Conservation (phyloP, 78 protist genomes). For the Protostelium mycophagum region DNA sequence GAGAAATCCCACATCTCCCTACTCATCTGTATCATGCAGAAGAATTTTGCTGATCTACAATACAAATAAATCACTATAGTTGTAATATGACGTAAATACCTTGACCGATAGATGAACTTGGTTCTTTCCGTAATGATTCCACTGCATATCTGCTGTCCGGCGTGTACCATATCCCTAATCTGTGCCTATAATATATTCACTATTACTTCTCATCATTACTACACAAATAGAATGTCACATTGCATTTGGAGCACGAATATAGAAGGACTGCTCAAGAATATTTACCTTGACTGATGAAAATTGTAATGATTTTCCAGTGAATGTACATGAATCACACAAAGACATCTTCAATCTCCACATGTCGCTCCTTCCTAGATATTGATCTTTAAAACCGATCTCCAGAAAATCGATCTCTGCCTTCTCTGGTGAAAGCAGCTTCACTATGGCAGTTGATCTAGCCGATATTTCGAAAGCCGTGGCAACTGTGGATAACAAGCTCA, state of each 20-base stretch:
- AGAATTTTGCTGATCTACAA: constrained; percentile 62
- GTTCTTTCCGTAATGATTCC: constrained; percentile 70
- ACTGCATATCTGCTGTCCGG: constrained; percentile 24
- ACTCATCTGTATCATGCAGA: constrained; percentile 63
- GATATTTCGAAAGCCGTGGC: constrained; percentile 45
- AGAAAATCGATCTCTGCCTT: constrained; percentile 36
- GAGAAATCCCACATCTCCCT: constrained; percentile 80
- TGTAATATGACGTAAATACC: too few species aligned
- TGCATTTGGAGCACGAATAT: too few species aligned
- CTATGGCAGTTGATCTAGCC: constrained; percentile 15
- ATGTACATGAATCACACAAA: constrained; percentile 35
- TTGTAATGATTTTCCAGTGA: background rate
- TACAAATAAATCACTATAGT: too few species aligned
- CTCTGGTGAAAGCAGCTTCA: constrained; percentile 47
- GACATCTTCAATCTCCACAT: constrained; percentile 66
- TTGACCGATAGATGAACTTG: constrained; percentile 70
- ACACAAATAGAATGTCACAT: too few species aligned
- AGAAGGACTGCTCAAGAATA: too few species aligned
- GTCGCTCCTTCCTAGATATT: constrained; percentile 62
- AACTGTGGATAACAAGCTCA: constrained; percentile 24
- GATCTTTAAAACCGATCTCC: constrained; percentile 58
- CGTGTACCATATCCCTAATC: constrained; percentile 48
- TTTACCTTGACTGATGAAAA: background rate
- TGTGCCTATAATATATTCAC: constrained; percentile 60
- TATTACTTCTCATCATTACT: too few species aligned